These are phyloP conservation scores for Xylariales sp. DNA, from an alignment of 2,329 filamentous ascomycete genomes.

Conservation along the genomic window DNA sequence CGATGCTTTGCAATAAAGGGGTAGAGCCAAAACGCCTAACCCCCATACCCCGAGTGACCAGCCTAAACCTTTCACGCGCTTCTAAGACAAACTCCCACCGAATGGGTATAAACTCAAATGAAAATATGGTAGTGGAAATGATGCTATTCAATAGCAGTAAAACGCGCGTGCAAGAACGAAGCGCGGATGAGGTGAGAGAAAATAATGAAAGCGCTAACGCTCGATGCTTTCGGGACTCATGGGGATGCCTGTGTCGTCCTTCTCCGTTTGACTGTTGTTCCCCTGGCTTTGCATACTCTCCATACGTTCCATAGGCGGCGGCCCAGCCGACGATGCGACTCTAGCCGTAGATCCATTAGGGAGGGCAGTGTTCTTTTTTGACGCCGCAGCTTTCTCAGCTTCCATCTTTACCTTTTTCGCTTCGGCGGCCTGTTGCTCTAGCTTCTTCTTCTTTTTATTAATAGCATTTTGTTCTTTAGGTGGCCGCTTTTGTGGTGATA, in stretches of 20 bases:
- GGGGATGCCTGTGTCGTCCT: slow-evolving; percentile 76
- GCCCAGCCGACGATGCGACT: slow-evolving; percentile 54
- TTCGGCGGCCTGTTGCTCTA: slow-evolving; percentile 69
- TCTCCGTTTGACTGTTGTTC: slow-evolving; percentile 73
- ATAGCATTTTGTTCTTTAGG: slow-evolving; percentile 84
- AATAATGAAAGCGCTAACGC: slow-evolving; percentile 47
- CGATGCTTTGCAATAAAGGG: slow-evolving; percentile 26
- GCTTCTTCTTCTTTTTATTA: slow-evolving; percentile 89
- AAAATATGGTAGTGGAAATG: slow-evolving; percentile 32
- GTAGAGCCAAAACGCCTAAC: slow-evolving; percentile 36
- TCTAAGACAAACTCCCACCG: slow-evolving; percentile 40
- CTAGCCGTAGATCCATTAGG: slow-evolving; percentile 50
- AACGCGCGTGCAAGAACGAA: not conserved
- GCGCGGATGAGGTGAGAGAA: not conserved
- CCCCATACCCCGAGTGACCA: slow-evolving; percentile 23
- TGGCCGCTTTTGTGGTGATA: slow-evolving; percentile 83
- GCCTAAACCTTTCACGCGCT: slow-evolving; percentile 22
- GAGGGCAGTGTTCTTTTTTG: slow-evolving; percentile 62
- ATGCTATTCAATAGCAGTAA: slow-evolving; percentile 21
- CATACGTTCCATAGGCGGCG: slow-evolving; percentile 66
- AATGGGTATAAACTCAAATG: slow-evolving; percentile 38
- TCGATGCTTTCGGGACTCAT: slow-evolving; percentile 86
- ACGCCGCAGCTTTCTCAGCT: slow-evolving; percentile 56
- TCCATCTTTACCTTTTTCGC: slow-evolving; percentile 54
- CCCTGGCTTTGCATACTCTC: slow-evolving; percentile 69